Conservation (phyloP, 1,139 yeast species). For the Blastobotrys petasosporus region DNA sequence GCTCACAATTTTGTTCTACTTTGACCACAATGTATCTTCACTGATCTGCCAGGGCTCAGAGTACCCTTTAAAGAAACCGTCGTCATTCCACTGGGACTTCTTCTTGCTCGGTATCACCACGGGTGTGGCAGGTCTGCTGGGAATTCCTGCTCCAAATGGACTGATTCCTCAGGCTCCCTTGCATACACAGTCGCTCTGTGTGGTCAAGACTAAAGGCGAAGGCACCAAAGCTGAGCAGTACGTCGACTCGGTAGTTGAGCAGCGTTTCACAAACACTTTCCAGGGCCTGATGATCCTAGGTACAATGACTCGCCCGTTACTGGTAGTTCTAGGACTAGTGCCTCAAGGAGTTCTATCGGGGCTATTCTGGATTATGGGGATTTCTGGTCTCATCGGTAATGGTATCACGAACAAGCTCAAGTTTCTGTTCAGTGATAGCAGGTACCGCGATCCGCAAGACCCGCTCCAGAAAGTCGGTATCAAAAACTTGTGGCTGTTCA, state of each 20-base stretch:
- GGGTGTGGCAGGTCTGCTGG: conserved; percentile 77
- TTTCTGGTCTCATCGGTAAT: conserved; percentile 67
- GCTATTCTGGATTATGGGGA: conserved; percentile 86
- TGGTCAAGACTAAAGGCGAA: conserved; percentile 38
- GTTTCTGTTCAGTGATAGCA: conserved; percentile 57
- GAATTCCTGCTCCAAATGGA: conserved; percentile 95
- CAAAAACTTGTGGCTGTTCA: conserved; percentile 47
- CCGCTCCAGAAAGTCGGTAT: conserved; percentile 30
- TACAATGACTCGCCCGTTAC: conserved; percentile 83
- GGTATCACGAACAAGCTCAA: conserved; percentile 58
- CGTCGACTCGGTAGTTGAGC: conserved; percentile 67
- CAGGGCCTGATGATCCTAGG: conserved; percentile 83
- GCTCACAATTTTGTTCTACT: conserved; percentile 76
- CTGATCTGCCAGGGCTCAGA: conserved; percentile 83
- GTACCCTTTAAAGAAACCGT: conserved; percentile 76
- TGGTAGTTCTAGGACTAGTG: conserved; percentile 72
- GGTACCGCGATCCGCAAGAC: conserved; percentile 30
- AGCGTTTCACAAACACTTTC: conserved; percentile 70
- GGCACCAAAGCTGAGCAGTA: conserved; percentile 26
- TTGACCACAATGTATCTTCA: conserved; percentile 93
- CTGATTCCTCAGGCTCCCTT: conserved; percentile 95
- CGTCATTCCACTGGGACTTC: conserved; percentile 92
- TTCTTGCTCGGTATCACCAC: conserved; percentile 79
- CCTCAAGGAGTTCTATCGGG: conserved; percentile 96
- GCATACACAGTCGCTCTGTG: conserved; percentile 74